Evolutionary conservation across 2,329 filamentous ascomycete genomes (phyloP), one percentile per base, ranked within the genome.

Genomic region (Botryotinia globosa): DNA sequence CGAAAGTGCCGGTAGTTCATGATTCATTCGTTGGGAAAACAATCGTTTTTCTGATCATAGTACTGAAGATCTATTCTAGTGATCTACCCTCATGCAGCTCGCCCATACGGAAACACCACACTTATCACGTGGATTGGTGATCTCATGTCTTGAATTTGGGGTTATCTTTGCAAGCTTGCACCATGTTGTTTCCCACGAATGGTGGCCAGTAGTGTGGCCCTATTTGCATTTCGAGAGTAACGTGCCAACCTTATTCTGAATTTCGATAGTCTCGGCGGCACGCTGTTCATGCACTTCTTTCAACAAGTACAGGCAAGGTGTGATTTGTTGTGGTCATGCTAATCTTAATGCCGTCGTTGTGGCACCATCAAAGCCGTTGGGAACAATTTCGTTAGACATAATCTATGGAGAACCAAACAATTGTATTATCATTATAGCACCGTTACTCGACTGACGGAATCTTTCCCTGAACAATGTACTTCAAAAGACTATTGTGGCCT

Each of bases 201-300:
- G 16, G 42, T 63, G 37, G 61, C 61, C 42, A 42, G 14, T 20
- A n/a, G 5, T 63, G 37, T 44, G 34, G 34, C 34, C 34, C 25
- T 25, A 42, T n/a, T 42, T n/a, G 42, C n/a, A 63, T 7, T 44
- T 42, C 18, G 25, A n/a, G 29, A 44, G 37, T 63, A 44, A 44
- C 61, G 61, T 63, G 61, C 39, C 37, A 62, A 42, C 37, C 37
- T 63, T 42, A 61, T 61, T 34, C 14, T 61, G 58, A 61, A 61
- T 61, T 61, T 25, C 34, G 58, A 39, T 54, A 48, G 18, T 29
- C 48, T 67, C 39, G 64, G 64, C 64, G 48, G 37, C 64, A 67
- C 65, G 65, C 48, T 56, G 34, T 56, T 32, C n/a, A 67, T 56
- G 65, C 65, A 22, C 29, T 37, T 67, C 34, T 32, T 20, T 67